Evolutionary conservation across 1,139 yeast species (phyloP).

Genomic region (Scheffersomyces illinoinensis): DNA sequence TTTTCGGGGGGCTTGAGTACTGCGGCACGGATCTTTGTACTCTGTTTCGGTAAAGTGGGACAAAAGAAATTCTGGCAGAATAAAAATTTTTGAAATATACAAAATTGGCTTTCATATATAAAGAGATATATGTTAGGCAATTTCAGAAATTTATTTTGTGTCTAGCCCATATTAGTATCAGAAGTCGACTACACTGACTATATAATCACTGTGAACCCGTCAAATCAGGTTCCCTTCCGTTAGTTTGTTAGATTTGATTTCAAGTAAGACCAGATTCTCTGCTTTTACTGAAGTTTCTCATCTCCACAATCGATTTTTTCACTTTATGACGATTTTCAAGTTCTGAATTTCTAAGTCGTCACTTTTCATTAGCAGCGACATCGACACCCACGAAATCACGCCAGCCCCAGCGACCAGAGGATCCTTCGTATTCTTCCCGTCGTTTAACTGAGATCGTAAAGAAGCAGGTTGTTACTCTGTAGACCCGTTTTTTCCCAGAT

Average conservation of each 20-base stretch:
- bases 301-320: not conserved
- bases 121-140: not conserved
- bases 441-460: not conserved
- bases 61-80: not conserved
- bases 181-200: not conserved
- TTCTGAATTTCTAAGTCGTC: not conserved
- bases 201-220: not conserved
- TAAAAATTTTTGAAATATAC: not conserved
- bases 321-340: not conserved
- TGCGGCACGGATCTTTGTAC: not conserved
- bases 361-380: not conserved
- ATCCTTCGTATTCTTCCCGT: not conserved
- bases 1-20: not conserved
- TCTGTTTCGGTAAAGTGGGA: not conserved
- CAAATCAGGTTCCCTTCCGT: not conserved
- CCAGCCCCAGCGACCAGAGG: not conserved
- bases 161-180: not conserved
- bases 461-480: not conserved
- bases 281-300: not conserved
- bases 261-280: not conserved
- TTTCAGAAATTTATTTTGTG: not conserved
- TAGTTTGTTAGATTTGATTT: not conserved
- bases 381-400: not conserved
- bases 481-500: not conserved
- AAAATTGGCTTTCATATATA: too few relatives aligned